Conservation (phyloP, 73 alveolate genomes). For the Symbiodinium natans region DNA sequence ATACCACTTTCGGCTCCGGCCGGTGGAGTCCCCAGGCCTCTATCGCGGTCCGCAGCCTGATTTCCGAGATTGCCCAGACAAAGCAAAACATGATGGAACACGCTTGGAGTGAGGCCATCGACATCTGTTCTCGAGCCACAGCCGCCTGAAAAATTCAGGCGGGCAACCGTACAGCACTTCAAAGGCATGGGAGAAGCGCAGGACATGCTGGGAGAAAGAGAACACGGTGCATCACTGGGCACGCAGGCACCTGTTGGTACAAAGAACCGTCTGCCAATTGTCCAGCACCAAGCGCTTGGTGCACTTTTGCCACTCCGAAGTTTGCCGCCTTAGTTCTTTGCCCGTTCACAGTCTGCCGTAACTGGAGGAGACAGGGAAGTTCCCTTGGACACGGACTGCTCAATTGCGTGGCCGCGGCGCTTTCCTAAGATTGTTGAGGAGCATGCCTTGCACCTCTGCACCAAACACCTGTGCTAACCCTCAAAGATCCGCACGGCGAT, state of each 20-base stretch:
- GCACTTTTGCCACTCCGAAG: not conserved
- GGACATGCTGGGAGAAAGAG: no score
- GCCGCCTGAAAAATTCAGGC: slow-evolving; percentile 9
- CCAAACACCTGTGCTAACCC: no score
- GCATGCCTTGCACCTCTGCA: no score
- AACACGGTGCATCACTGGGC: no score
- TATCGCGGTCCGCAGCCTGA: slow-evolving; percentile 33
- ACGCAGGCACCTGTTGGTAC: slow-evolving; percentile 27
- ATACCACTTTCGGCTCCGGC: no score
- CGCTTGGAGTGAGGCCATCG: not conserved
- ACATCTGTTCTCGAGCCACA: slow-evolving; percentile 52
- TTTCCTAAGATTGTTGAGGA: no score
- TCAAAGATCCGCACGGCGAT: not conserved
- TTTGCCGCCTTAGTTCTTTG: no score
- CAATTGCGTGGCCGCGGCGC: not conserved
- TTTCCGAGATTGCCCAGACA: no score
- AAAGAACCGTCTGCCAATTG: slow-evolving; percentile 51
- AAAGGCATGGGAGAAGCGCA: not conserved
- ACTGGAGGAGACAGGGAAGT: not conserved
- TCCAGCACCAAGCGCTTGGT: slow-evolving; percentile 8
- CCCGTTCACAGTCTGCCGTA: not conserved
- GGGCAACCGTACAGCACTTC: no score
- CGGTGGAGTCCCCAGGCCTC: not conserved
- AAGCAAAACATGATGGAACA: no score
- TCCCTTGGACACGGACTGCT: not conserved